These are phyloP conservation scores for Nadsonia starkeyi-henricii DNA, from an alignment of 1,139 yeast genomes.

Conservation along the genomic window DNA sequence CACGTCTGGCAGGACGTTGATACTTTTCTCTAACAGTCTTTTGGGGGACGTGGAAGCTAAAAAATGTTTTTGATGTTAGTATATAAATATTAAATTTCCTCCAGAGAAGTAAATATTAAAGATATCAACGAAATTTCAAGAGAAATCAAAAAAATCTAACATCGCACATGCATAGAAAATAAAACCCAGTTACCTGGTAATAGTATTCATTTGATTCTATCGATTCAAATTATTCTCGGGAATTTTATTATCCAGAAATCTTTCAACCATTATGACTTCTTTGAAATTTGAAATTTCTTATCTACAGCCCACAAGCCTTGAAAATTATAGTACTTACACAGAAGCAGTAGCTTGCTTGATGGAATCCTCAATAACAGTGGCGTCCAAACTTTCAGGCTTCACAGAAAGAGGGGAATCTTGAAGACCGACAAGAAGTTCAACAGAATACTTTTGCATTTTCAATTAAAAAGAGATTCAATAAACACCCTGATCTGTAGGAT, in stretches of 20 bases:
- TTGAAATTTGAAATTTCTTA: too few species aligned
- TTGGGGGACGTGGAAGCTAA: not conserved
- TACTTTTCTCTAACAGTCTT: not conserved
- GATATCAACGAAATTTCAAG: too few species aligned
- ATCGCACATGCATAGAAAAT: too few species aligned
- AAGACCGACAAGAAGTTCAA: not conserved
- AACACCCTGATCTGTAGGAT: not conserved
- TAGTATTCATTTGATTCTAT: too few species aligned
- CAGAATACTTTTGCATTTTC: not conserved
- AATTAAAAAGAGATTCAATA: not conserved
- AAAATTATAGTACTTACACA: not conserved
- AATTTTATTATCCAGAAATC: too few species aligned
- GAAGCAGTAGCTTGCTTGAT: not conserved
- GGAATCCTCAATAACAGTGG: not conserved
- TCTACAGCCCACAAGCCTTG: too few species aligned
- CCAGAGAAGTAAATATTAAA: too few species aligned
- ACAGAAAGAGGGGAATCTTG: not conserved
- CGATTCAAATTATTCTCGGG: too few species aligned
- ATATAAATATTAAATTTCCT: not conserved
- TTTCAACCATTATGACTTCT: too few species aligned
- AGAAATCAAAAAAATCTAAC: too few species aligned
- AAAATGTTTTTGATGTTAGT: not conserved
- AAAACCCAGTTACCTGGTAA: too few species aligned
- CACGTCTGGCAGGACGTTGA: slow-evolving; percentile 4
- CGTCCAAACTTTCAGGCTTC: not conserved